Percentiles rank a stretch among this genome's conserved stretches.
Evolutionary conservation across 192 early-diverging fungal species (phyloP).

Genomic region (Backusella morwellensis): DNA sequence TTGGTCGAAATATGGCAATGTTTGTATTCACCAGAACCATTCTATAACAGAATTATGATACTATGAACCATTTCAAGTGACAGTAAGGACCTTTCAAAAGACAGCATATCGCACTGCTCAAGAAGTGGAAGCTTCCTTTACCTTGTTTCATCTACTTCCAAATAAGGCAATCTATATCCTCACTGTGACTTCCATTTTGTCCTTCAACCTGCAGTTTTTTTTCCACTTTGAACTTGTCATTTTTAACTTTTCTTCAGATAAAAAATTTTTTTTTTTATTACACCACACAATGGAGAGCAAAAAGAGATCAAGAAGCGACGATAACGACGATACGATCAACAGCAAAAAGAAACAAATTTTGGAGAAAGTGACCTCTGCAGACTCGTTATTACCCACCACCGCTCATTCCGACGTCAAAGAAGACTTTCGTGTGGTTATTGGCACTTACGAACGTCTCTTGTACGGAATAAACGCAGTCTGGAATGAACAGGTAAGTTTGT

Average conservation of each 20-base stretch:
- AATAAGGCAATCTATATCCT: background rate
- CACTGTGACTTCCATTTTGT: background rate
- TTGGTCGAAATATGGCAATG: background rate
- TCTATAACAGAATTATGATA: too few species aligned
- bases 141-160: background rate
- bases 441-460: conserved; percentile 96
- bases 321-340: background rate
- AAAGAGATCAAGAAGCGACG: conserved; percentile 15
- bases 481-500: conserved; percentile 27
- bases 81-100: too few species aligned
- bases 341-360: background rate
- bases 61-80: too few species aligned
- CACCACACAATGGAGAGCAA: background rate
- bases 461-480: conserved; percentile 83
- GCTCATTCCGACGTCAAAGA: conserved; percentile 15
- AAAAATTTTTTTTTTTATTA: background rate
- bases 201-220: background rate
- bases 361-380: background rate
- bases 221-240: background rate
- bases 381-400: conserved; percentile 5
- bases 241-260: background rate
- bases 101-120: background rate
- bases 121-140: background rate
- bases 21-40: too few species aligned
- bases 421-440: conserved; percentile 67